These are phyloP conservation scores for Xerocomellus intermedius DNA, from an alignment of 768 basidiomycete genomes.

Conservation along the genomic window DNA sequence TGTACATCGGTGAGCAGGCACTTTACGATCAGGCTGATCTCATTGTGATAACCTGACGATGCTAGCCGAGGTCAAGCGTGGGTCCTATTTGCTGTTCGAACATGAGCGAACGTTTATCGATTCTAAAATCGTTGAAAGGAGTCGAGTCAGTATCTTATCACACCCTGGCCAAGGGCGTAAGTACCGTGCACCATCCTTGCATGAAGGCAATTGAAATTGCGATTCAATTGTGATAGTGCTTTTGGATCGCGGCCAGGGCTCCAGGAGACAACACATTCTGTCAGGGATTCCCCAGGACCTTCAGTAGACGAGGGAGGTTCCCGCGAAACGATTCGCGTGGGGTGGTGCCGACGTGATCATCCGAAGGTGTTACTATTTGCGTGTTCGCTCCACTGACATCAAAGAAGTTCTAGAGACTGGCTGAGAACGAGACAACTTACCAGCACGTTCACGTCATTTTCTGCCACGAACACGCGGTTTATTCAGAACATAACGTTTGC, in stretches of 20 bases:
- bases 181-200: neutral
- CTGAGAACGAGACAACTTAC: neutral
- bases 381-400: neutral
- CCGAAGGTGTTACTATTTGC: neutral
- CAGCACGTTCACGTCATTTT: neutral
- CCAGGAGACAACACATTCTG: neutral
- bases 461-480: conserved; percentile 8
- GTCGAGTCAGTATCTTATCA: conserved; percentile 7
- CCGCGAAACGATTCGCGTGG: conserved; percentile 15
- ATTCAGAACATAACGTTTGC: conserved; percentile 1
- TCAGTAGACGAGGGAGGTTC: conserved; percentile 3
- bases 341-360: conserved; percentile 1
- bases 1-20: conserved; percentile 11
- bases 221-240: neutral
- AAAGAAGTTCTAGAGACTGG: neutral
- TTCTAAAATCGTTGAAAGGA: neutral
- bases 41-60: neutral
- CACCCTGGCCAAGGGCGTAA: neutral
- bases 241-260: neutral
- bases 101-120: conserved; percentile 2
- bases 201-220: neutral
- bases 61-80: neutral
- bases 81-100: neutral
- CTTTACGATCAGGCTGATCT: conserved; percentile 2
- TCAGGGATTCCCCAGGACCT: neutral